phyloP scores from a whole-genome alignment of 2,329 filamentous ascomycete species.

The Dactylonectria estremocensis region DNA sequence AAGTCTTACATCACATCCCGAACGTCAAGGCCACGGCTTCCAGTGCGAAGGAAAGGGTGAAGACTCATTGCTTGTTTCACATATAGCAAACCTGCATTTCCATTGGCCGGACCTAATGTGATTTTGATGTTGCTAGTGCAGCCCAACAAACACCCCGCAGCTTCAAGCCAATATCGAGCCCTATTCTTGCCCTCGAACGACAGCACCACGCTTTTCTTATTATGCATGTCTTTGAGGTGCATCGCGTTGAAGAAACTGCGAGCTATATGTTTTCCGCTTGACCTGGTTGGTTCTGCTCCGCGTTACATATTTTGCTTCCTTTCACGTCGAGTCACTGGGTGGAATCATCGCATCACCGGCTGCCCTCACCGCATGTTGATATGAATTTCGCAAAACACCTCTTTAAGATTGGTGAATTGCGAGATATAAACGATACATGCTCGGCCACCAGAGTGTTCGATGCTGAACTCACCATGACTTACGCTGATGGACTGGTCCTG shows the following conservation, averaged over 20 bases:
- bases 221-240: slow-evolving; percentile 24
- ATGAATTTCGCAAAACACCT: slow-evolving; percentile 1
- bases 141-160: slow-evolving; percentile 18
- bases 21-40: neutral
- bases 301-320: slow-evolving; percentile 6
- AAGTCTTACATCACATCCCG: no score
- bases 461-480: neutral
- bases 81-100: neutral
- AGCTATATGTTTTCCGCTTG: neutral
- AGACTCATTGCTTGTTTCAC: neutral
- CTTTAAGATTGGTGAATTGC: neutral
- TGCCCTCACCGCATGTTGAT: slow-evolving; percentile 18
- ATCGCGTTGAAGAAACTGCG: neutral
- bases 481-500: neutral
- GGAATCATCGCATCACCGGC: slow-evolving; percentile 5
- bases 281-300: slow-evolving; percentile 11
- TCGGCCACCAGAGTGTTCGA: neutral
- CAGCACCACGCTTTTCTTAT: slow-evolving; percentile 10
- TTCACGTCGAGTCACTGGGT: neutral
- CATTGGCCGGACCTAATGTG: slow-evolving; percentile 3
- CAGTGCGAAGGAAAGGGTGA: neutral
- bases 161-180: slow-evolving; percentile 13
- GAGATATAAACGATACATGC: neutral
- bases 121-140: neutral
- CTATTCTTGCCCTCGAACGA: neutral